phyloP scores from a whole-genome alignment of 2,329 filamentous ascomycete genomes.

The Fusarium bactridioides region DNA sequence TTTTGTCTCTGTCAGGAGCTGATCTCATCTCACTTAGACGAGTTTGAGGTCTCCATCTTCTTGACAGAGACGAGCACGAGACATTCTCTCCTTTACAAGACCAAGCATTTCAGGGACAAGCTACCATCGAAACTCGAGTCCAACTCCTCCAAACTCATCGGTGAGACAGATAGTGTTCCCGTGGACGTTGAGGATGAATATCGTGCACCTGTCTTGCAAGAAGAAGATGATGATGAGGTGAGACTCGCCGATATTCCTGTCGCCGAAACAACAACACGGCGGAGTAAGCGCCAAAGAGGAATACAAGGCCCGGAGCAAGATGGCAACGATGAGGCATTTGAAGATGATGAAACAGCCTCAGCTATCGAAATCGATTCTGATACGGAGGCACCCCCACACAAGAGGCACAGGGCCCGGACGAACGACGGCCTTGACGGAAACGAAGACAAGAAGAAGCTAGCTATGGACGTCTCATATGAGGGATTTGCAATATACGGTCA shows the following conservation, averaged over 20 bases:
- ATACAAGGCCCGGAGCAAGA: slow-evolving; percentile 43
- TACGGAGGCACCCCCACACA: slow-evolving; percentile 53
- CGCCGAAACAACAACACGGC: slow-evolving; percentile 28
- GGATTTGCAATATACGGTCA: slow-evolving; percentile 96
- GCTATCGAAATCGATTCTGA: slow-evolving; percentile 52
- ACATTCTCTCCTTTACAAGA: slow-evolving; percentile 86
- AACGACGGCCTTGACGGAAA: slow-evolving; percentile 45
- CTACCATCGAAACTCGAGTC: slow-evolving; percentile 62
- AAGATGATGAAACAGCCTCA: slow-evolving; percentile 48
- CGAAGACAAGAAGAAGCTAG: slow-evolving; percentile 90
- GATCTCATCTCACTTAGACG: slow-evolving; percentile 65
- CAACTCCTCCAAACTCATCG: slow-evolving; percentile 69
- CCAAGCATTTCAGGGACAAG: slow-evolving; percentile 76
- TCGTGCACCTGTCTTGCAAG: slow-evolving; percentile 52
- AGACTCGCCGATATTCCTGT: slow-evolving; percentile 48
- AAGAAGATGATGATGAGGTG: slow-evolving; percentile 55
- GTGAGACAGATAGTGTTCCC: slow-evolving; percentile 61
- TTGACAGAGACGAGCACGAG: slow-evolving; percentile 85
- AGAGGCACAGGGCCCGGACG: slow-evolving; percentile 51
- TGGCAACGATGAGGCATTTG: slow-evolving; percentile 40
- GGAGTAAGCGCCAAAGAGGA: slow-evolving; percentile 44
- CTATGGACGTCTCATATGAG: slow-evolving; percentile 87
- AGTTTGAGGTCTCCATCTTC: slow-evolving; percentile 95
- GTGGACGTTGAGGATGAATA: slow-evolving; percentile 59
- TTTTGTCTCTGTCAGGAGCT: slow-evolving; percentile 8